Percentiles rank a stretch among this genome's conserved stretches.
phyloP scores from a whole-genome alignment of 768 basidiomycete species.

The Pulveroboletus ravenelii region DNA sequence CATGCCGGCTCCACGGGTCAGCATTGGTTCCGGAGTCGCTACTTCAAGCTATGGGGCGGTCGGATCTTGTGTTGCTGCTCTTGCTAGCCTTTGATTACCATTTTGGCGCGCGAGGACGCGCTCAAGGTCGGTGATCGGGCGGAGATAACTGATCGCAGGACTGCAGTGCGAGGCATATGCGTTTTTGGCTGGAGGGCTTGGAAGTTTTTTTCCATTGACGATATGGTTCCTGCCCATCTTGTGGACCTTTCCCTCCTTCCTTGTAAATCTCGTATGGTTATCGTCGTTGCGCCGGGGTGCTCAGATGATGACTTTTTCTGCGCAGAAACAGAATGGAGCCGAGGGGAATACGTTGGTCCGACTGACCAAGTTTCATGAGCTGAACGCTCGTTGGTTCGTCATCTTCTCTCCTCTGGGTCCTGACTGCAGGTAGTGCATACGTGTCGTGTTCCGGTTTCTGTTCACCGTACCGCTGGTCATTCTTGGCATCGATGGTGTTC shows the following conservation, averaged over 20 bases:
- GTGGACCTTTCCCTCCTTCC: conserved; percentile 66
- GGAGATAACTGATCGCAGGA: conserved; percentile 8
- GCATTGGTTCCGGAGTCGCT: conserved; percentile 72
- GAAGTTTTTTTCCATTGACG: conserved; percentile 64
- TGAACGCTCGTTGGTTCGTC: conserved; percentile 54
- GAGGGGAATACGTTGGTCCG: conserved; percentile 64
- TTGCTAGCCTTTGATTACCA: conserved; percentile 65
- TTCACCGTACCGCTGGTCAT: conserved; percentile 63
- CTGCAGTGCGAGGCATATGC: conserved; percentile 64
- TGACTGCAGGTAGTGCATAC: conserved; percentile 47
- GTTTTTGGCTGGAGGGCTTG: conserved; percentile 65
- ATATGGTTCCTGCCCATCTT: conserved; percentile 71
- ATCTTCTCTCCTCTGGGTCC: neutral
- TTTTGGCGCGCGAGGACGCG: conserved; percentile 55
- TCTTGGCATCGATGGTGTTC: conserved; percentile 65
- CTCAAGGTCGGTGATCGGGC: conserved; percentile 43
- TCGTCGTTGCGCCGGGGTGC: neutral
- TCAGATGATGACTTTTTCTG: neutral
- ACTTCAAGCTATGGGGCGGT: conserved; percentile 71
- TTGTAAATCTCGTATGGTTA: conserved; percentile 50
- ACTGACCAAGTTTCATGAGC: conserved; percentile 74
- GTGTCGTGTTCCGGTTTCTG: conserved; percentile 67
- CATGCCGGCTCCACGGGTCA: conserved; percentile 57
- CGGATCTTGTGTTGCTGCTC: conserved; percentile 56
- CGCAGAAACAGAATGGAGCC: conserved; percentile 55